Conservation (phyloP, 441 rosid genomes). For the Bruguiera hainesii region DNA sequence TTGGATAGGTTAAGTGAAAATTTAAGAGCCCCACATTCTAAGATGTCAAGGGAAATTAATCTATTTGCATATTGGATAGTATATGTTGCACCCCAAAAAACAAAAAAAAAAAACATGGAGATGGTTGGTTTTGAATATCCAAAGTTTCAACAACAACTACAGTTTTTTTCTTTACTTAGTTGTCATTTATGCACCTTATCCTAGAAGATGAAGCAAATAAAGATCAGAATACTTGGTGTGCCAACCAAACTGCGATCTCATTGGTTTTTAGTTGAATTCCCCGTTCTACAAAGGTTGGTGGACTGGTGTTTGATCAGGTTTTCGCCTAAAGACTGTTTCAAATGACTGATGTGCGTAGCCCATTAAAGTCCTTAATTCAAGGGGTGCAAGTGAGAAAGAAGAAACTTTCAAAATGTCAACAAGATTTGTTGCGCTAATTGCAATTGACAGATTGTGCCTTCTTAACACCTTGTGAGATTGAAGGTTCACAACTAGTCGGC, state of each 20-base stretch:
- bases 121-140: slow-evolving; percentile 22
- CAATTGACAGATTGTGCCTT: background rate
- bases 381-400: slow-evolving; percentile 7
- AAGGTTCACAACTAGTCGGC: too few species aligned
- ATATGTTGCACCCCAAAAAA: too few species aligned
- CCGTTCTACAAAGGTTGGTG: slow-evolving; percentile 15
- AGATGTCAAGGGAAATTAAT: background rate
- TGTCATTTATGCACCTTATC: slow-evolving; percentile 24
- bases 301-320: slow-evolving; percentile 14
- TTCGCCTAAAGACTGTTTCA: slow-evolving; percentile 27
- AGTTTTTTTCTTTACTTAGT: slow-evolving; percentile 5
- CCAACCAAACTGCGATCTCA: slow-evolving; percentile 37
- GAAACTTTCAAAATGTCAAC: slow-evolving; percentile 12
- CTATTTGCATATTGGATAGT: too few species aligned
- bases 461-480: too few species aligned
- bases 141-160: slow-evolving; percentile 11
- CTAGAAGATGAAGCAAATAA: slow-evolving; percentile 30
- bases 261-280: slow-evolving; percentile 21
- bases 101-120: too few species aligned
- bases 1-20: too few species aligned
- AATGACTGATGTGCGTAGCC: slow-evolving; percentile 10
- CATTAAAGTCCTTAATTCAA: slow-evolving; percentile 12
- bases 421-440: background rate
- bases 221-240: slow-evolving; percentile 14
- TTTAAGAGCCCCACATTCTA: background rate